Base-by-base conservation (phyloP, 768 basidiomycete species). In the Coprinopsis strossmayeri region DNA sequence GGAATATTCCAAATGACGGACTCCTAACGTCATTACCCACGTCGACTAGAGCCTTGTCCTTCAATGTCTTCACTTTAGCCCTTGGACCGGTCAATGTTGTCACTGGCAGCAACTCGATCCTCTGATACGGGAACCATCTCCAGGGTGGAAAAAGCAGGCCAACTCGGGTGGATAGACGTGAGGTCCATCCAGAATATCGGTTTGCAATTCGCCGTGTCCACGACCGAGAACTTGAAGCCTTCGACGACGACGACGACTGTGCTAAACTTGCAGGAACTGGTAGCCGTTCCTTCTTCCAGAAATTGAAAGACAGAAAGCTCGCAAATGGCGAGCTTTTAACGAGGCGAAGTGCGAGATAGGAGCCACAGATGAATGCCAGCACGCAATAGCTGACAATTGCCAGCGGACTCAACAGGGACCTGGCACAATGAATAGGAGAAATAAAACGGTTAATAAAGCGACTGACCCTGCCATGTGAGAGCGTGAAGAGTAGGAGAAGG, bases 401-500 rank as follows among this genome's bases (percentile, higher is more conserved):
- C 44, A 51, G 45, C 50, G 50, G 45, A 32, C 43, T 45, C 28
- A 20, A 13, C 26, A 49, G 38, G 20, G 45, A 37, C 25, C 37
- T 38, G 23, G 5, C 4, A 42, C n/a, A 17, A 50, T 27, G 26
- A 41, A 18, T 24, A 26, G 34, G 13, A 24, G 18, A 7, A 23
- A 37, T n/a, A 11, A 37, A 37, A 25, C n/a, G 18, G 23, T 11
- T 38, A 11, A 37, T 17, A 30, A 11, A 28, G 35, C 12, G 23
- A 45, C 50, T 17, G 39, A 51, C 50, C 43, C 44, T 24, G 25
- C n/a, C 50, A 51, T 51, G 17, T 27, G 26, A 9, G 45, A 21
- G 27, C n/a, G 34, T 11, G 43, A 45, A 24, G 42, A 38, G 44
- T 12, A 27, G 24, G 42, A 34, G 27, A 27, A 34, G 41, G 18